A percentile compares a stretch with the other conserved stretches of the same genome.
Conservation (phyloP, 1,284 basidiomycete species). For the Stereum hirsutum region DNA sequence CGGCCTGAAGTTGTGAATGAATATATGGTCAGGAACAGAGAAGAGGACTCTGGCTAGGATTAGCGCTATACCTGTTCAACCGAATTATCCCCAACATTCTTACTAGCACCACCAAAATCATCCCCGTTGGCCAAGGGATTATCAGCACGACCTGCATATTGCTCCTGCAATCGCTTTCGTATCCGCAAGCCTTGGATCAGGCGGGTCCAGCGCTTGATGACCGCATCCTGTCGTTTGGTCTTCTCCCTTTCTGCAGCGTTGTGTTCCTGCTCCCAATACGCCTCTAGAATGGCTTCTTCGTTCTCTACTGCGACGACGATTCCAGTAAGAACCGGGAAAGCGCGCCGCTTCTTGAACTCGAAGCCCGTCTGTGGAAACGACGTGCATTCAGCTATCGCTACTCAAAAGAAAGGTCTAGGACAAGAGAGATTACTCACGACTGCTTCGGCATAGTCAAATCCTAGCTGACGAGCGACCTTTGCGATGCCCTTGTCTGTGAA, state of each 20-base stretch:
- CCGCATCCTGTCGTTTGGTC: constrained; percentile 70
- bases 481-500: constrained; percentile 73
- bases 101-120: background rate
- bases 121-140: too few relatives aligned
- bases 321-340: constrained; percentile 80
- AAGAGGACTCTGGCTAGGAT: too few relatives aligned
- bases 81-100: too few relatives aligned
- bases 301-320: constrained; percentile 84
- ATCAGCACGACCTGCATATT: constrained; percentile 52
- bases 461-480: constrained; percentile 84
- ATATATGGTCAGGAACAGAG: too few relatives aligned
- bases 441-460: constrained; percentile 89
- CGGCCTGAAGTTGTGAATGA: too few relatives aligned
- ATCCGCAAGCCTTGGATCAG: constrained; percentile 86
- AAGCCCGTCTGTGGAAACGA: constrained; percentile 64
- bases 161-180: constrained; percentile 70
- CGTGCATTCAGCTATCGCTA: background rate
- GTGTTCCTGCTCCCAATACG: constrained; percentile 78
- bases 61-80: too few relatives aligned
- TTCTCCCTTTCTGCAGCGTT: constrained; percentile 72
- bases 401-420: background rate
- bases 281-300: constrained; percentile 74
- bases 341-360: constrained; percentile 89
- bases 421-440: constrained; percentile 45
- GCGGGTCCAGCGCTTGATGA: constrained; percentile 84